Base-by-base conservation (phyloP, 2,329 filamentous ascomycete species). In the Cercospora sp. region DNA sequence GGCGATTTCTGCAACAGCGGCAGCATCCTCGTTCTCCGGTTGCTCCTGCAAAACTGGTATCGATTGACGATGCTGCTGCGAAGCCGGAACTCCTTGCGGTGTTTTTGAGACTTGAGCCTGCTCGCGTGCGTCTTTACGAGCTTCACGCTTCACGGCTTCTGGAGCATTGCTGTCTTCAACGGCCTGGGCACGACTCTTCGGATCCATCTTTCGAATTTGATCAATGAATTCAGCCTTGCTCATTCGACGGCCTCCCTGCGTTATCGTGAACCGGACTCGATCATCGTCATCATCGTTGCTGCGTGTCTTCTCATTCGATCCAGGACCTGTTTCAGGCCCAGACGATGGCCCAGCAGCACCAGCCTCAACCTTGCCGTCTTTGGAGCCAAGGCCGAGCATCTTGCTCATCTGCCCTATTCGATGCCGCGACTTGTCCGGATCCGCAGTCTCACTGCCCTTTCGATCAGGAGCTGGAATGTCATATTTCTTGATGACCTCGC, bases 401-500 rank as follows among this genome's bases (percentile, higher is more conserved):
- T 83, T 77, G 72, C 88, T 87, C 89, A 78, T 84, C 75, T 73
- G 83, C 69, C 77, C 83, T 78, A 80, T 75, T 71, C 69, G 83
- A 65, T 85, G 81, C 67, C 79, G 80, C 72, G 76, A 81, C 65
- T 72, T 73, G 12, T 70, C 69, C 5, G 69, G 63, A 36, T 75
- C 68, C 23, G 53, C 66, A 26, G 68, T 65, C 23, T 67, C 67
- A n/a, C 65, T 63, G 18, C 69, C 60, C 70, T 84, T 87, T 28
- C 75, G 72, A 4, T 72, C 71, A 2, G 86, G 79, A 0, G 84
- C 81, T 0, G 90, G 89, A 30, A 94, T 85, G 70, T 94, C 89
- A 76, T 93, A 94, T 66, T 91, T 90, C 81, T 94, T 94, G 77
- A 96, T 87, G 33, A 96, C 92, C 77, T 96, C 92, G 53, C 92